phyloP scores from a whole-genome alignment of 805 yeast species.

The Suhomyces tanzawaensis region DNA sequence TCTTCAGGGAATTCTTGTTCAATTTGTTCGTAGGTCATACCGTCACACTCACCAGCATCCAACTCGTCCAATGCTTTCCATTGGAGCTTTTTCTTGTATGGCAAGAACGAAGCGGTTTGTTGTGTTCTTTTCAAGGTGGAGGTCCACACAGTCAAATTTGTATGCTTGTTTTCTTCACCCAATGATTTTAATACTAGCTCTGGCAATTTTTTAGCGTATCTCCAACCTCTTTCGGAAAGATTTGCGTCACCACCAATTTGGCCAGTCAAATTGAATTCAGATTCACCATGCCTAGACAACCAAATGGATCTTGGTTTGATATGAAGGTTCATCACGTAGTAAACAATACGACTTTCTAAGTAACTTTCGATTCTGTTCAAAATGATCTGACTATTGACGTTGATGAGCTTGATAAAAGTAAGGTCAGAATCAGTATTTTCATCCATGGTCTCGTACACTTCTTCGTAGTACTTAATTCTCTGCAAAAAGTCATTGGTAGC shows the following conservation, averaged over 20 bases:
- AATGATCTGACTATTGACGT: conserved; percentile 84
- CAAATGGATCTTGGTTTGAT: conserved; percentile 89
- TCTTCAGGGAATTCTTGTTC: conserved; percentile 86
- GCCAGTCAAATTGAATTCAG: conserved; percentile 86
- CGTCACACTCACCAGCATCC: conserved; percentile 97
- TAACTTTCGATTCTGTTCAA: conserved; percentile 86
- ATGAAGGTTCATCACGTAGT: conserved; percentile 93
- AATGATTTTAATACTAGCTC: conserved; percentile 66
- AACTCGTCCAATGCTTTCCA: conserved; percentile 98
- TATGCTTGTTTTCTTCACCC: conserved; percentile 51
- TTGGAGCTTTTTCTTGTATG: conserved; percentile 70
- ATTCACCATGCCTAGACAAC: conserved; percentile 95
- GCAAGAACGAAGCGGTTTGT: conserved; percentile 82
- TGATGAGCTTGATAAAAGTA: conserved; percentile 84
- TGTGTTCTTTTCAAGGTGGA: conserved; percentile 88
- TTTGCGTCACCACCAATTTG: conserved; percentile 95
- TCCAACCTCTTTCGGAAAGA: conserved; percentile 77
- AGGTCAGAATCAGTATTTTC: conserved; percentile 53
- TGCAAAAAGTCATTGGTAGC: conserved; percentile 71
- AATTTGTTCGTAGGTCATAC: conserved; percentile 89
- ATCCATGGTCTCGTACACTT: conserved; percentile 74
- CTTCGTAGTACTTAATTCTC: conserved; percentile 72
- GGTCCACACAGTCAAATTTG: conserved; percentile 86
- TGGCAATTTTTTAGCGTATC: conserved; percentile 81
- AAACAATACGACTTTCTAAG: conserved; percentile 87